Percentiles rank a stretch among this genome's conserved stretches.
phyloP scores from a whole-genome alignment of 805 yeast genomes.

The Tetrapisispora iriomotensis region DNA sequence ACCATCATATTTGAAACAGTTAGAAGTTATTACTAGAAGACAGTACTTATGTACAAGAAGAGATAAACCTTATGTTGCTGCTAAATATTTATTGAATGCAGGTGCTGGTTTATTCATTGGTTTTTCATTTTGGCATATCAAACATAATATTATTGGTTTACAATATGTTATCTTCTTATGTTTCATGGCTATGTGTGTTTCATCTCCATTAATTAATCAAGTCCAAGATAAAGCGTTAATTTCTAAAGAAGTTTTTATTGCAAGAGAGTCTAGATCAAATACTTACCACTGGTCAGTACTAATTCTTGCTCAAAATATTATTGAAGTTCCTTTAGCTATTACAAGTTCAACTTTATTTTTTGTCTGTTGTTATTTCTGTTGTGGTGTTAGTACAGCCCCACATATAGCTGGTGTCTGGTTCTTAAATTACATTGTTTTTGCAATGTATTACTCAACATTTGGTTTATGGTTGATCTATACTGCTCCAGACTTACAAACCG shows the following conservation, averaged over 20 bases:
- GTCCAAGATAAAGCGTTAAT: conserved; percentile 31
- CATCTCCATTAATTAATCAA: conserved; percentile 38
- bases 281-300: conserved; percentile 34
- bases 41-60: conserved; percentile 44
- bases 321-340: conserved; percentile 31
- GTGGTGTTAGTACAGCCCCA: conserved; percentile 22
- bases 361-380: conserved; percentile 34
- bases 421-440: conserved; percentile 38
- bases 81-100: conserved; percentile 46
- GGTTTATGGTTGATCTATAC: conserved; percentile 28
- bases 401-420: conserved; percentile 34
- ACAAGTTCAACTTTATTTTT: conserved; percentile 26
- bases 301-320: conserved; percentile 28
- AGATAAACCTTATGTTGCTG: conserved; percentile 49
- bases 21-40: conserved; percentile 34
- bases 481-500: conserved; percentile 22
- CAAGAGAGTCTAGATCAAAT: conserved; percentile 33
- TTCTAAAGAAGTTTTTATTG: conserved; percentile 32
- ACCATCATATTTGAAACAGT: conserved; percentile 39
- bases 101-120: conserved; percentile 62
- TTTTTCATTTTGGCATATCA: conserved; percentile 59
- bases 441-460: conserved; percentile 34
- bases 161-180: conserved; percentile 53
- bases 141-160: conserved; percentile 43
- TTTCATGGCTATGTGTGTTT: conserved; percentile 49